Base-by-base conservation (phyloP, 768 basidiomycete genomes). In the Kwoniella newhampshirensis region DNA sequence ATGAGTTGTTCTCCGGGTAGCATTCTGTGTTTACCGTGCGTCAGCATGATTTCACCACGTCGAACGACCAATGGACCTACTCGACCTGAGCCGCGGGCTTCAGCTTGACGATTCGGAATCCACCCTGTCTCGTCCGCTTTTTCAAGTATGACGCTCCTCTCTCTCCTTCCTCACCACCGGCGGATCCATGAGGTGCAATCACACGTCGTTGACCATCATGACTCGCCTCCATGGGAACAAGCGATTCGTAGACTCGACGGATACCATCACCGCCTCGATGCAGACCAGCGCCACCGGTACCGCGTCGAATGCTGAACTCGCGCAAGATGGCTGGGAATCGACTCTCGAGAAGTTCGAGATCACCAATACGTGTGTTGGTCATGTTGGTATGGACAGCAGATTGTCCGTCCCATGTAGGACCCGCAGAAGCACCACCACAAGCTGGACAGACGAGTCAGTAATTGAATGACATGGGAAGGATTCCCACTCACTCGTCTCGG, bases 371-470 rank as follows among this genome's bases (percentile, higher is more conserved):
- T 21, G 68, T 70, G 43, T 67, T 46, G 13, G 54, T 54, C 53
- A 59, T 47, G 30, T 54, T 52, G 18, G 37, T 41, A 47, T 72
- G 70, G 8, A 67, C 65, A 32, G 64, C 62, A 21, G 40, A 51
- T 44, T 64, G 62, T 15, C 70, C 68, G 37, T 72, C 65, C 70
- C 70, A 72, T 30, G 59, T 59, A 5, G 67, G 67, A 39, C 70
- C 70, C 17, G 70, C 70, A 20, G 67, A 68, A 21, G 66, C 55
- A 46, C 70, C 70, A 25, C 70, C 65, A 41, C 63, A 57, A 44
- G 80, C 4, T 90, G 89, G 68, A 91, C 93, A 0, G 90, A 91
- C 42, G 92, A 78, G 71, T 92, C 92, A 75, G 87, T 54, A 41
- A 43, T 87, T 30, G 26, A 44, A 28, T 18, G 13, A 43, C 17